Conservation (phyloP, 2,329 filamentous ascomycete species). For the Botrytis pseudocinerea region DNA sequence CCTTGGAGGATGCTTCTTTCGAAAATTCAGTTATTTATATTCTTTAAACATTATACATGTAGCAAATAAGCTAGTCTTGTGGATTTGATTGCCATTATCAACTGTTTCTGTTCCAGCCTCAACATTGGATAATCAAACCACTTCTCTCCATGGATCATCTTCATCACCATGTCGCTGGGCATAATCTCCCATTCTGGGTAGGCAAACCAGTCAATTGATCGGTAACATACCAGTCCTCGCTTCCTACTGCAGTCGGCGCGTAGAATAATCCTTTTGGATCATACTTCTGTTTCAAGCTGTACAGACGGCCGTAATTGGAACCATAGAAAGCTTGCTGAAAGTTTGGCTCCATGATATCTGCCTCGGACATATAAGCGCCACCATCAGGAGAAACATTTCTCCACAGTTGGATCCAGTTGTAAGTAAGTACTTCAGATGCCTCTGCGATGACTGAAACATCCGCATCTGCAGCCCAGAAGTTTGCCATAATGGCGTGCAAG, state of each 20-base stretch:
- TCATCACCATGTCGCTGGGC: neutral
- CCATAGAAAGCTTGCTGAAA: constrained; percentile 46
- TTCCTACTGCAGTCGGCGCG: constrained; percentile 29
- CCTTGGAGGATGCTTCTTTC: neutral
- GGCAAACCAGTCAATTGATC: constrained; percentile 7
- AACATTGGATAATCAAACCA: neutral
- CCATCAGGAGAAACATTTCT: constrained; percentile 25
- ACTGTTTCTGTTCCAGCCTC: neutral
- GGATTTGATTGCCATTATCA: neutral
- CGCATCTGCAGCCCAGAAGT: neutral
- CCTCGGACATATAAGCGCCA: constrained; percentile 27
- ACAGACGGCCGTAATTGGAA: constrained; percentile 25
- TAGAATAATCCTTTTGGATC: constrained; percentile 30
- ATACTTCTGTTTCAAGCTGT: constrained; percentile 27
- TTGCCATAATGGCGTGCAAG: neutral
- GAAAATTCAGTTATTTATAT: neutral
- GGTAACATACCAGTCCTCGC: constrained; percentile 17
- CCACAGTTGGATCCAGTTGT: constrained; percentile 28
- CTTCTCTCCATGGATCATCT: neutral
- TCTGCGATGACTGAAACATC: neutral
- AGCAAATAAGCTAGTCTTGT: neutral
- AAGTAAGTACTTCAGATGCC: constrained; percentile 25
- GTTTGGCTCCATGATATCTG: constrained; percentile 27
- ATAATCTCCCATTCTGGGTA: constrained; percentile 1
- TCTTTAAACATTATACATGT: neutral